Base-by-base conservation (phyloP, 768 basidiomycete genomes). In the Podaxis pistillaris region DNA sequence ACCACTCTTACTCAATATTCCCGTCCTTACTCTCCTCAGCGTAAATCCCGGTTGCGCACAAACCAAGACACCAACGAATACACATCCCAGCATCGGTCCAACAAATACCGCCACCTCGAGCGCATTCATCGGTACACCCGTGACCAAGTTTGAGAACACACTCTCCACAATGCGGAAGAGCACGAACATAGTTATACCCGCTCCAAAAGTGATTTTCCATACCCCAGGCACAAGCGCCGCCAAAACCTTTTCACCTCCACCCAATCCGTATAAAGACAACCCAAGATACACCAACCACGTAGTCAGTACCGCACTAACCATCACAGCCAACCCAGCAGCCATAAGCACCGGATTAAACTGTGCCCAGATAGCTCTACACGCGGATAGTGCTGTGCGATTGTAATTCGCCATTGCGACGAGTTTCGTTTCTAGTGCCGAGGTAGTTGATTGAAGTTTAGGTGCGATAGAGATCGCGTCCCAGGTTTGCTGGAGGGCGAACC, bases 1-100 rank as follows among this genome's bases (percentile, higher is more conserved):
- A 79, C 78, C 24, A 70, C 68, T 71, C 86, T 93, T 0, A 86
- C 66, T 33, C n/a, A 33, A 50, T 22, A 49, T 36, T 11, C 12
- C n/a, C 19, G 5, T 5, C 41, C 17, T 56, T 38, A 49, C 30
- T 2, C 24, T 22, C 19, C 11, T 17, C 30, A 37, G 11, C 15
- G 44, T n/a, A 44, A 50, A 7, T 50, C 46, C 2, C 7, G n/a
- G 17, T 1, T 38, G 30, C 15, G 19, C 22, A 1, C 50, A 12
- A 17, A 33, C 17, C 8, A 13, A n/a, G 4, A 62, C 47, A 28
- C 19, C 4, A 6, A 15, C 6, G 7, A 50, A 36, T 24, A 62
- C 61, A 17, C 61, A 62, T 38, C 54, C 53, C 6, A 62, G 2
- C 61, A 62, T 62, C 3, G 26, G 46, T 2, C 54, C 61, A 4